A percentile compares a stretch with the other conserved stretches of the same genome.
Evolutionary conservation across 169 alveolate species (phyloP).

Genomic region (Perkinsus chesapeaki): DNA sequence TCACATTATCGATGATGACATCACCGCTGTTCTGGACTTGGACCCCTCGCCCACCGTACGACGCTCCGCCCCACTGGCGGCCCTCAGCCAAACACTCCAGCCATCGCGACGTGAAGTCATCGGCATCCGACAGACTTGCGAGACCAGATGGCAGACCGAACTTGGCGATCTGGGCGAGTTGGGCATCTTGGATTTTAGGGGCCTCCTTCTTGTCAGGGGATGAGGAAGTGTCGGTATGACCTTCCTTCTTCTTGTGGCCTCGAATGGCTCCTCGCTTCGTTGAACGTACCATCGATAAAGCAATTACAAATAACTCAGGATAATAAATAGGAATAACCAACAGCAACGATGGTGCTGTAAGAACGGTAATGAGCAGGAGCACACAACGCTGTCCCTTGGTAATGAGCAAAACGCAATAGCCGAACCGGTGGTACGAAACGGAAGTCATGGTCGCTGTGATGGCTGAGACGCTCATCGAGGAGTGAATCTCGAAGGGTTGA

Average conservation of each 20-base stretch:
- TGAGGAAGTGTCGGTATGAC: background rate
- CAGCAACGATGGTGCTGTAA: background rate
- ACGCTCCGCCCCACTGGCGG: background rate
- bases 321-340: no score
- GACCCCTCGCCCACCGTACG: background rate
- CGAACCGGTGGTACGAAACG: no score
- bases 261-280: background rate
- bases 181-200: background rate
- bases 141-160: background rate
- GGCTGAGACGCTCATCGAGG: no score
- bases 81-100: background rate
- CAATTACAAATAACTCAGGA: background rate
- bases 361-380: background rate
- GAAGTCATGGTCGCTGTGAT: background rate
- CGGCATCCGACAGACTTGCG: background rate
- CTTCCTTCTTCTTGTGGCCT: background rate
- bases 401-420: no score
- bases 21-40: background rate
- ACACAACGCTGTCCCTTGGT: background rate
- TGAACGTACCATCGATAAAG: background rate
- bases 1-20: background rate
- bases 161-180: background rate
- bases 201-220: background rate
- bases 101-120: background rate
- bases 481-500: background rate